Conservation (phyloP, 345 rosid genomes). For the Aegle marmelos region DNA sequence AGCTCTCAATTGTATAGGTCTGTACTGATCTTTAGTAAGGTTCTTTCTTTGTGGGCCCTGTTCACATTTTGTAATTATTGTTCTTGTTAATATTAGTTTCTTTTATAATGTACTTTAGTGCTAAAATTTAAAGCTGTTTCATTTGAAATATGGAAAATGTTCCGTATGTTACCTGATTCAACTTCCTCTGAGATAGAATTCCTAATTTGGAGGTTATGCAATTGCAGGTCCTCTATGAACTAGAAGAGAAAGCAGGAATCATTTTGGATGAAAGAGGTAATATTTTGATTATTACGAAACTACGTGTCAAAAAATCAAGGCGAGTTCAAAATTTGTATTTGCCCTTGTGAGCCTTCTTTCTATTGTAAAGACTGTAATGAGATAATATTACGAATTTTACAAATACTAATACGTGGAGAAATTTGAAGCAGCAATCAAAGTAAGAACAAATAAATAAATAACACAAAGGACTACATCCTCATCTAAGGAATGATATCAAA, state of each 20-base stretch:
- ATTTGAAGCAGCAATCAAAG: background rate
- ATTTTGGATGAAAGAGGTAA: constrained; percentile 94
- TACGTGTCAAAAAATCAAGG: background rate
- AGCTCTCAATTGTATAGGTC: too few relatives aligned
- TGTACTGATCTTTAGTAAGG: too few relatives aligned
- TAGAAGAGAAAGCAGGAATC: constrained; percentile 88
- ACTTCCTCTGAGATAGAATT: background rate
- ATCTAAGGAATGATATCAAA: background rate
- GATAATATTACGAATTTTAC: background rate
- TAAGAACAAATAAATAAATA: background rate
- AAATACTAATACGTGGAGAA: background rate
- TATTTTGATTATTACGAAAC: background rate
- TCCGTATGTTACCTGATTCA: background rate
- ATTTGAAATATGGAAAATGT: background rate
- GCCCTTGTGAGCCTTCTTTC: background rate
- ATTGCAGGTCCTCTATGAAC: constrained; percentile 74
- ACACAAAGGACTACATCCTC: background rate
- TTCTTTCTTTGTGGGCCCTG: too few relatives aligned
- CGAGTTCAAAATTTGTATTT: background rate
- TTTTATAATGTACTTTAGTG: too few relatives aligned
- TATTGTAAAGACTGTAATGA: background rate
- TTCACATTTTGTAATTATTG: too few relatives aligned
- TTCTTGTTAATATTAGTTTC: too few relatives aligned
- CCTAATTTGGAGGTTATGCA: constrained; percentile 9
- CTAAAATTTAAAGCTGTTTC: background rate